These are phyloP conservation scores for Geranomyces variabilis DNA, from an alignment of 192 early-diverging fungal genomes.

Conservation along the genomic window DNA sequence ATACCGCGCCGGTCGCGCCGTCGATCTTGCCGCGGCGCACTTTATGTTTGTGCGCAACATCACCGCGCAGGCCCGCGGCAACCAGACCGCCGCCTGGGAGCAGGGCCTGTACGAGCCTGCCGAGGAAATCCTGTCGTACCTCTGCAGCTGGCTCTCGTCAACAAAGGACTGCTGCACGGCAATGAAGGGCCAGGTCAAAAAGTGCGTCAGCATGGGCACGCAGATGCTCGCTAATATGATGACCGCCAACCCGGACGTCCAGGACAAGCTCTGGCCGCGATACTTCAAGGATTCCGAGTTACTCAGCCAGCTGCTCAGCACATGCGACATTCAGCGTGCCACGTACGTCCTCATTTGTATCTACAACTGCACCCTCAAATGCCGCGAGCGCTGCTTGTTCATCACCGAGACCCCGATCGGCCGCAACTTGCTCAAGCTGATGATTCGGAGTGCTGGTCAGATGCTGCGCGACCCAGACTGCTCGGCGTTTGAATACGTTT, in stretches of 20 bases:
- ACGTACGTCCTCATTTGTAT: slow-evolving; percentile 48
- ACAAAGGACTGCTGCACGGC: slow-evolving; percentile 35
- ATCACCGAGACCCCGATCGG: slow-evolving; percentile 24
- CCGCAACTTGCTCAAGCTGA: slow-evolving; percentile 12
- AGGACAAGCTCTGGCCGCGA: slow-evolving; percentile 49
- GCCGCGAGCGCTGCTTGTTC: slow-evolving; percentile 36
- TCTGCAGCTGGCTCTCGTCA: slow-evolving; percentile 42
- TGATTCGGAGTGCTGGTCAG: slow-evolving; percentile 19
- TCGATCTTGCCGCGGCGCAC: slow-evolving; percentile 36
- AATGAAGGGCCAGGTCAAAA: slow-evolving; percentile 32
- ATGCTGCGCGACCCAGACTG: slow-evolving; percentile 4
- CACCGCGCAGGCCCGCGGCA: slow-evolving; percentile 42
- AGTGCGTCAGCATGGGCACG: slow-evolving; percentile 48
- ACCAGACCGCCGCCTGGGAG: slow-evolving; percentile 46
- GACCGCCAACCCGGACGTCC: slow-evolving; percentile 50
- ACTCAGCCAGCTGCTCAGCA: slow-evolving; percentile 40
- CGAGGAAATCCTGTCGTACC: slow-evolving; percentile 46
- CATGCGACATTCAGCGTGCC: slow-evolving; percentile 30
- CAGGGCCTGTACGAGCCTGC: slow-evolving; percentile 39
- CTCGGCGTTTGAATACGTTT: slow-evolving; percentile 36
- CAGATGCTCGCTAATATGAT: slow-evolving; percentile 56
- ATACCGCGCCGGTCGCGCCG: slow-evolving; percentile 26
- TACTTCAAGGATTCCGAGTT: slow-evolving; percentile 45
- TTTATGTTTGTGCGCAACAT: slow-evolving; percentile 51
- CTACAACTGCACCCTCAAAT: slow-evolving; percentile 48